A percentile compares a stretch with the other conserved stretches of the same genome.
phyloP scores from a whole-genome alignment of 1,284 basidiomycete species.

The Irpex rosettiformis region DNA sequence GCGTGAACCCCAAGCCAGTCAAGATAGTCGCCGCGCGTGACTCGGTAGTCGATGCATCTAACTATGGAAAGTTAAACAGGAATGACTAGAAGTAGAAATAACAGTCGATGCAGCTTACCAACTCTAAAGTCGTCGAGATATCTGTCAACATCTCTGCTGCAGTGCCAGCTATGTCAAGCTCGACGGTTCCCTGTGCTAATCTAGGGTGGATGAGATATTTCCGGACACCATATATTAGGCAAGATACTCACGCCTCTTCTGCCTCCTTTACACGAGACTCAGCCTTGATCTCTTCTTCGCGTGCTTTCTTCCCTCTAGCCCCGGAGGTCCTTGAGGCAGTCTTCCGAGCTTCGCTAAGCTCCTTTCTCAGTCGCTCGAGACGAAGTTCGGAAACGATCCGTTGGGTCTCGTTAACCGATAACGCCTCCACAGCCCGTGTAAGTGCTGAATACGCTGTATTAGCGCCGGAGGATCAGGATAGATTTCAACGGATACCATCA shows the following conservation, averaged over 20 bases:
- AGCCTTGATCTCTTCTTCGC: constrained; percentile 29
- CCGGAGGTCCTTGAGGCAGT: constrained; percentile 57
- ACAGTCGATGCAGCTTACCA: constrained; percentile 1
- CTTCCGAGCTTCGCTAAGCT: constrained; percentile 47
- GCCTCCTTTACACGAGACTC: constrained; percentile 16
- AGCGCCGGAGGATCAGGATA: neutral
- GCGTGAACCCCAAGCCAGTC: constrained; percentile 60
- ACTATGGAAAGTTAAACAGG: neutral
- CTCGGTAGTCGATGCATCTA: constrained; percentile 38
- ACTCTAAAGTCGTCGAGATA: constrained; percentile 11
- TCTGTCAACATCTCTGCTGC: constrained; percentile 12
- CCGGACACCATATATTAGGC: neutral
- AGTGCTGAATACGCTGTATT: constrained; percentile 6
- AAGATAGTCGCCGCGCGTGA: constrained; percentile 56
- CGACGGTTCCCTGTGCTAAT: neutral
- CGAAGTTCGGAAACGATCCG: constrained; percentile 13
- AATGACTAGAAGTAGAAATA: neutral
- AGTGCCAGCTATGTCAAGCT: constrained; percentile 1
- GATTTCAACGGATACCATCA: constrained; percentile 2
- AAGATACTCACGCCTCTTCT: constrained; percentile 8
- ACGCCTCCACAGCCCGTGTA: constrained; percentile 17
- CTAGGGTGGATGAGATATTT: neutral
- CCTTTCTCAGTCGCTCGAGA: constrained; percentile 29
- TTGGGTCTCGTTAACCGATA: constrained; percentile 18
- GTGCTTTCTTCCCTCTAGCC: constrained; percentile 39